A percentile compares a stretch with the other conserved stretches of the same genome.
Conservation (phyloP, 352 stramenopile species). For the Phytophthora lateralis region DNA sequence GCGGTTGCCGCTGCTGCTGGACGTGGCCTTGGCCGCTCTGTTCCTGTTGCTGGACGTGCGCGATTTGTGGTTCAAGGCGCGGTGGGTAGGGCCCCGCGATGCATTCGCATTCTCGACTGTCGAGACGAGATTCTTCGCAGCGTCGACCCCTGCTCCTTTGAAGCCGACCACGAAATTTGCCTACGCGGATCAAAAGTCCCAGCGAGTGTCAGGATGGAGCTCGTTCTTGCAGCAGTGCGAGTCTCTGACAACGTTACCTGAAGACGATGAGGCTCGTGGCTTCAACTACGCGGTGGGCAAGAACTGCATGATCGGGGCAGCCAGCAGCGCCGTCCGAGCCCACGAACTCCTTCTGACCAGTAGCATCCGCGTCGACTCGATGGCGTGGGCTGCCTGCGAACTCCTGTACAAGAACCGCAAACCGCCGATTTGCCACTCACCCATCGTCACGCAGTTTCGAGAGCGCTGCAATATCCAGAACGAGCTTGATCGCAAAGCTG, state of each 20-base stretch:
- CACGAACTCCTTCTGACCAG: slow-evolving; percentile 50
- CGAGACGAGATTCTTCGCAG: slow-evolving; percentile 31
- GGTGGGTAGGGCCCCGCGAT: slow-evolving; percentile 51
- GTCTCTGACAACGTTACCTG: slow-evolving; percentile 29
- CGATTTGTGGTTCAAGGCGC: slow-evolving; percentile 66
- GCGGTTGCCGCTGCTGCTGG: slow-evolving; percentile 28
- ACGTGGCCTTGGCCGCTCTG: slow-evolving; percentile 37
- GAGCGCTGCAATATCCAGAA: slow-evolving; percentile 40
- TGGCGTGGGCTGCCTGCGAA: slow-evolving; percentile 59
- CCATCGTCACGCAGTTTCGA: slow-evolving; percentile 51
- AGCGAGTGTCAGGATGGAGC: slow-evolving; percentile 44
- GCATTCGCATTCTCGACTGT: slow-evolving; percentile 44
- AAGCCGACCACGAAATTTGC: slow-evolving; percentile 12
- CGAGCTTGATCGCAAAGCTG: slow-evolving; percentile 5
- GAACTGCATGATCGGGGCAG: slow-evolving; percentile 48
- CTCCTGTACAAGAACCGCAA: slow-evolving; percentile 51
- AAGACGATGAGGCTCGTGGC: slow-evolving; percentile 3
- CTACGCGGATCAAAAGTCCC: slow-evolving; percentile 20
- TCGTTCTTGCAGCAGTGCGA: slow-evolving; percentile 59
- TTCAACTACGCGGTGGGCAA: slow-evolving; percentile 39
- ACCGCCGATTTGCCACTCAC: slow-evolving; percentile 54
- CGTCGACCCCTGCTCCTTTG: slow-evolving; percentile 8
- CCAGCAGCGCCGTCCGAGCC: slow-evolving; percentile 19
- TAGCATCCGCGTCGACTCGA: slow-evolving; percentile 51
- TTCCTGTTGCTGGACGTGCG: slow-evolving; percentile 50